phyloP scores from a whole-genome alignment of 768 basidiomycete species.

The Russula ochroleuca region DNA sequence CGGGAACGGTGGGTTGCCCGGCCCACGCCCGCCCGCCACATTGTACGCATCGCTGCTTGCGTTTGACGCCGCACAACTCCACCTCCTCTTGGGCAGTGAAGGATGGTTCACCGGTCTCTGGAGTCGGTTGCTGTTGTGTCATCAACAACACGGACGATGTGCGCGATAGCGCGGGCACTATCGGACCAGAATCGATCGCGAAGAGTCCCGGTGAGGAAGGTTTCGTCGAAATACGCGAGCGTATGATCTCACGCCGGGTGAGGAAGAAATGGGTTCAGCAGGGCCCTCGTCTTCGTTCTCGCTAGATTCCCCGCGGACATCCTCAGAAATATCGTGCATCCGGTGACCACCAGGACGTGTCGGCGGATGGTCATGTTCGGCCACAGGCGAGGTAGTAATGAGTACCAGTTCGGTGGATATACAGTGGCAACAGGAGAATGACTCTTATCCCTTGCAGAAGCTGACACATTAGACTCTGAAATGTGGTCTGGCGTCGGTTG shows the following conservation, averaged over 20 bases:
- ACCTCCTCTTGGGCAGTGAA: slow-evolving; percentile 10
- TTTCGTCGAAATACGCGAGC: slow-evolving; percentile 53
- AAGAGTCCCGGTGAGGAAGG: slow-evolving; percentile 33
- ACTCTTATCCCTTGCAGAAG: slow-evolving; percentile 1
- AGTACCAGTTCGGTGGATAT: slow-evolving; percentile 54
- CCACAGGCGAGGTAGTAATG: slow-evolving; percentile 32
- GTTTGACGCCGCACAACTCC: slow-evolving; percentile 23
- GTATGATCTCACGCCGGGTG: slow-evolving; percentile 35
- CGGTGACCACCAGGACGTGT: slow-evolving; percentile 41
- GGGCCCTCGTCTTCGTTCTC: slow-evolving; percentile 11
- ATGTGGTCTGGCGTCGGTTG: slow-evolving; percentile 11
- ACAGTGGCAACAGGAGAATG: slow-evolving; percentile 2
- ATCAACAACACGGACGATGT: slow-evolving; percentile 30
- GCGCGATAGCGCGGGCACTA: slow-evolving; percentile 23
- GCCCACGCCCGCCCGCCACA: slow-evolving; percentile 55
- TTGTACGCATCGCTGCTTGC: slow-evolving; percentile 39
- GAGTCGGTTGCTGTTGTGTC: background rate
- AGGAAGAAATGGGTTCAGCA: background rate
- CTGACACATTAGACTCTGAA: slow-evolving; percentile 8
- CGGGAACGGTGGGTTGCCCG: slow-evolving; percentile 78
- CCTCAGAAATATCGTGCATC: slow-evolving; percentile 31
- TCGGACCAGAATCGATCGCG: slow-evolving; percentile 12
- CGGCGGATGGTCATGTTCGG: slow-evolving; percentile 30
- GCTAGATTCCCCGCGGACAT: no score
- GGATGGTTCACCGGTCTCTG: background rate